Conservation (phyloP, 805 yeast genomes). For the Priceomyces carsonii region DNA sequence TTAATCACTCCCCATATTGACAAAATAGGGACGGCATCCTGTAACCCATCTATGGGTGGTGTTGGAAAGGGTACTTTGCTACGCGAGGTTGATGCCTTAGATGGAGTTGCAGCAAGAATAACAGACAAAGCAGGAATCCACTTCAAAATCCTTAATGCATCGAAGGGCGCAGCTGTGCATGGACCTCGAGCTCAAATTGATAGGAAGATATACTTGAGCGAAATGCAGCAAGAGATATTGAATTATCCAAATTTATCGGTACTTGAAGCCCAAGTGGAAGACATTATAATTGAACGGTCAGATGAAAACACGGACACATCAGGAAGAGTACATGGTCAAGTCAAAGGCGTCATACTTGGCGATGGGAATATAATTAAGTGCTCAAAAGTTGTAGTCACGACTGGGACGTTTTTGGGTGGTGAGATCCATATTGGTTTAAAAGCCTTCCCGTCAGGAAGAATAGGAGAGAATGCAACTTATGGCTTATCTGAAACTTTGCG, state of each 20-base stretch:
- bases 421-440: conserved; percentile 90
- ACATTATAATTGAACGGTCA: conserved; percentile 61
- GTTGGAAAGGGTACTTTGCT: conserved; percentile 94
- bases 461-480: conserved; percentile 89
- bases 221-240: conserved; percentile 72
- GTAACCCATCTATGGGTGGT: conserved; percentile 98
- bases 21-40: conserved; percentile 91
- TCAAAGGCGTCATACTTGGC: conserved; percentile 73
- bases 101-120: conserved; percentile 85
- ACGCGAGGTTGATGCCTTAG: conserved; percentile 93
- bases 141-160: conserved; percentile 79
- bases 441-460: conserved; percentile 85
- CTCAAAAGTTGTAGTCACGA: conserved; percentile 78
- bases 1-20: conserved; percentile 73
- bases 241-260: conserved; percentile 59
- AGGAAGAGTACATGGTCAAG: conserved; percentile 45
- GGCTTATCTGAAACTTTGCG: conserved; percentile 81
- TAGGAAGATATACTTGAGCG: conserved; percentile 69
- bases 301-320: conserved; percentile 20
- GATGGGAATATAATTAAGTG: conserved; percentile 64
- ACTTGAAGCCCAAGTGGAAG: conserved; percentile 78
- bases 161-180: conserved; percentile 96
- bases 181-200: conserved; percentile 98
- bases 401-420: conserved; percentile 94
- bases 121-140: conserved; percentile 94